Base-by-base conservation (phyloP, 805 yeast species). In the Candida xiaguanensis region DNA sequence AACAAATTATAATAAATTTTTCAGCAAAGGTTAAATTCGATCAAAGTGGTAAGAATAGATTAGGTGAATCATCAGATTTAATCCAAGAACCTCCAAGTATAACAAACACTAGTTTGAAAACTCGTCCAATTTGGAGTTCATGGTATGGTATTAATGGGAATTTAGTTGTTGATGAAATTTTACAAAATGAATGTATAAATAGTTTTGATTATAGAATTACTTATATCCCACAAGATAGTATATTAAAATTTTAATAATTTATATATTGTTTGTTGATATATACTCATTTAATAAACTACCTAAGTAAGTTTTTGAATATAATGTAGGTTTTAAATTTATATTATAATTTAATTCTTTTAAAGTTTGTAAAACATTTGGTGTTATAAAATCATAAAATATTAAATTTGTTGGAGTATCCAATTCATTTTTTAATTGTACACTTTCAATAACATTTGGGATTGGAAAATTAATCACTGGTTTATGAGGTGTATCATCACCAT, bases 401-500 rank as follows among this genome's bases (percentile, higher is more conserved):
- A 90, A 72, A 51, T 88, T 90, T 5, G 85, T 80, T 5, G 32
- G 30, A 1, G 52, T 37, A 3, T 61, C 59, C 2, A 34, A 49
- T 1, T 40, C 53, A 2, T 55, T 52, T 7, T 42, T 19, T 4
- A 65, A 42, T 38, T 59, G 75, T 41, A 53, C 59, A 0, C 84
- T 63, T 48, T 77, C 83, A 19, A 91, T 77, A 9, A 86, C 95
- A 51, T 88, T 90, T 8, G 98, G 96, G 3, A 88, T 68, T 6
- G 71, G 74, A 56, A 74, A 82, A 41, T 72, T 65, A 0, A 66
- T 65, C 34, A 83, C 74, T 1, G 85, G 74, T 42, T 62, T 85
- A 90, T 41, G 79, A 50, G 27, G 88, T 72, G 66, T 85, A 48
- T 69, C 98, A 56, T 93, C 99, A 16, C 99, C 99, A 45, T 80